phyloP scores from a whole-genome alignment of 1,139 yeast genomes.

The Yamadazyma sp. region DNA sequence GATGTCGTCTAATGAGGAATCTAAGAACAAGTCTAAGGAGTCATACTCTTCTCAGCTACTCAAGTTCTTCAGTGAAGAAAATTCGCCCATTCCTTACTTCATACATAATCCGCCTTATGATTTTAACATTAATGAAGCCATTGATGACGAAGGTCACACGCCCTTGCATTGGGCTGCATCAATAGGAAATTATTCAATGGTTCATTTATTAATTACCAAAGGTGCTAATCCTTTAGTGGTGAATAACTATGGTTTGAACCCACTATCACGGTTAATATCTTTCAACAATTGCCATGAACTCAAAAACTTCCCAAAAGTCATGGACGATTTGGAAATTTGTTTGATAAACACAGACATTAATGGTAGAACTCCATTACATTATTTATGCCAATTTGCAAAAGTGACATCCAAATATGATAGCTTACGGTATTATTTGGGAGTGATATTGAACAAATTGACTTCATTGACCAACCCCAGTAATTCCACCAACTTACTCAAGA shows the following conservation, averaged over 20 bases:
- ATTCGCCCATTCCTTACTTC: constrained; percentile 66
- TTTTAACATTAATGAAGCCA: constrained; percentile 79
- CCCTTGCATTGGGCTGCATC: constrained; percentile 98
- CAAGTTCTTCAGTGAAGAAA: constrained; percentile 69
- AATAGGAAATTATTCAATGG: constrained; percentile 74
- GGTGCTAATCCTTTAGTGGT: constrained; percentile 79
- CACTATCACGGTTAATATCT: constrained; percentile 77
- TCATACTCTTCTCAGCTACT: constrained; percentile 58
- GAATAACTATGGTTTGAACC: constrained; percentile 78
- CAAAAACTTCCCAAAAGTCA: constrained; percentile 68
- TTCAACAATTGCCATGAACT: constrained; percentile 87
- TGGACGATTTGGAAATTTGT: constrained; percentile 70
- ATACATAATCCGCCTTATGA: constrained; percentile 74
- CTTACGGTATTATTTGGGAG: constrained; percentile 38
- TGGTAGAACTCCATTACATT: constrained; percentile 74
- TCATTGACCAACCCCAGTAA: constrained; percentile 30
- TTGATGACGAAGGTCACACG: constrained; percentile 95
- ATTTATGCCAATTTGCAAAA: constrained; percentile 61
- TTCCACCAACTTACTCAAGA: constrained; percentile 48
- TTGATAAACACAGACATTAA: constrained; percentile 69
- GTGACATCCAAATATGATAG: constrained; percentile 49
- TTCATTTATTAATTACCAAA: constrained; percentile 64
- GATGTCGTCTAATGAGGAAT: constrained; percentile 37
- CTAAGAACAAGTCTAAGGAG: constrained; percentile 17
- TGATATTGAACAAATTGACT: constrained; percentile 39